Conservation (phyloP, 441 rosid genomes). For the Metrosideros polymorpha region DNA sequence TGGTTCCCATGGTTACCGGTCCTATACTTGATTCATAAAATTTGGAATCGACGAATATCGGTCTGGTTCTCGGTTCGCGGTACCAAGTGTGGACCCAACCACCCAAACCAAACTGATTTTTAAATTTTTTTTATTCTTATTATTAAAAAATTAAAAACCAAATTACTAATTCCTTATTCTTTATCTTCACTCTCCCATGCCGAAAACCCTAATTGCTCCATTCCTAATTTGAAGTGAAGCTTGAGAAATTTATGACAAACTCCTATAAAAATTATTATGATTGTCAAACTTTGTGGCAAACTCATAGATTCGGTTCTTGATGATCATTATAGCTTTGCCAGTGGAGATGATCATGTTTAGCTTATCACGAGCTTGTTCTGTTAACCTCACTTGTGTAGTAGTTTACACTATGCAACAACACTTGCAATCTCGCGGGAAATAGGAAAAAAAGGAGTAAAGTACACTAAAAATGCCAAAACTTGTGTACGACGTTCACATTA, state of each 20-base stretch:
- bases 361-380: not conserved
- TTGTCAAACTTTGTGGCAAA: not conserved
- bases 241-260: not conserved
- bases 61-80: too few relatives aligned
- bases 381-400: not conserved
- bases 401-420: not conserved
- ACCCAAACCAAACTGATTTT: fast-evolving
- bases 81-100: not conserved
- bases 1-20: too few relatives aligned
- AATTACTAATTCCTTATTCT: not conserved
- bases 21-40: not conserved
- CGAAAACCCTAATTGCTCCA: not conserved
- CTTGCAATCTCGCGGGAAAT: fast-evolving
- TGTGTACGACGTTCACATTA: too few relatives aligned
- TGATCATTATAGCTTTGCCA: fast-evolving
- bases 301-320: not conserved
- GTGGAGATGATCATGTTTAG: not conserved
- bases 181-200: not conserved
- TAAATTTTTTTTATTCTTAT: not conserved
- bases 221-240: not conserved
- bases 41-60: too few relatives aligned
- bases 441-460: not conserved
- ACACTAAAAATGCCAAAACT: too few relatives aligned
- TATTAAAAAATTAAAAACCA: not conserved
- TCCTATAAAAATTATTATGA: not conserved